These are phyloP conservation scores for Bothriochloa decipiens DNA, from an alignment of 176 grass and related monocot species.

Conservation along the genomic window DNA sequence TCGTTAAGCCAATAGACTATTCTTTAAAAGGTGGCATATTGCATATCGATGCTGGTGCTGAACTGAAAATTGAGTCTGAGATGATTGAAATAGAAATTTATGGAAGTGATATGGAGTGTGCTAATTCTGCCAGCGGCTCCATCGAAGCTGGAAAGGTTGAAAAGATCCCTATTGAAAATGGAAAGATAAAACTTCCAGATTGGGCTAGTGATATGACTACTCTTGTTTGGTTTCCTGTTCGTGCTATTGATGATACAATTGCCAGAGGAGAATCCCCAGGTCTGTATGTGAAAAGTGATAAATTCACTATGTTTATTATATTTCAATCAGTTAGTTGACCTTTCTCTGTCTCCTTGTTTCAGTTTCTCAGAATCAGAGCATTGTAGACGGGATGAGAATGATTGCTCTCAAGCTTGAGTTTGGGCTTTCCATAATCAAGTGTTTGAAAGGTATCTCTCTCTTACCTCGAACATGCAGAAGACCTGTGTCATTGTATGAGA, in stretches of 20 bases:
- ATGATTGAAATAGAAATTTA: slow-evolving; percentile 92
- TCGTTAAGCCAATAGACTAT: slow-evolving; percentile 93
- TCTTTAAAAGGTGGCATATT: slow-evolving; percentile 88
- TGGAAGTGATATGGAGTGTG: slow-evolving; percentile 36
- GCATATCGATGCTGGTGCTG: slow-evolving; percentile 92
- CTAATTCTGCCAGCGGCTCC: slow-evolving; percentile 29
- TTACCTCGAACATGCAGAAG: slow-evolving; percentile 13
- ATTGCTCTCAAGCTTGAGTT: slow-evolving; percentile 99
- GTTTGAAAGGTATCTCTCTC: slow-evolving; percentile 79
- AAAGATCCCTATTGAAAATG: slow-evolving; percentile 73
- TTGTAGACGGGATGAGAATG: slow-evolving; percentile 99
- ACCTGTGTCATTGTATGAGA: not conserved
- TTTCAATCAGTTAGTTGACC: slow-evolving; percentile 6
- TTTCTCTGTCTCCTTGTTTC: slow-evolving; percentile 45
- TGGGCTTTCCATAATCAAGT: slow-evolving; percentile 96
- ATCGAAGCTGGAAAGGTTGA: slow-evolving; percentile 51
- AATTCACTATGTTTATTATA: slow-evolving; percentile 22
- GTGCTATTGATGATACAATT: slow-evolving; percentile 88
- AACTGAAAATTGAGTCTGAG: slow-evolving; percentile 81
- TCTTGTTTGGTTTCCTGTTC: slow-evolving; percentile 93
- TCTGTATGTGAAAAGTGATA: slow-evolving; percentile 52
- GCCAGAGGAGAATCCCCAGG: slow-evolving; percentile 82
- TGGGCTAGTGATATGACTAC: slow-evolving; percentile 83
- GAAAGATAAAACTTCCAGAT: slow-evolving; percentile 88
- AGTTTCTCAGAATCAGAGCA: slow-evolving; percentile 80